Conservation (phyloP, 2,329 filamentous ascomycete genomes). For the Verticillium albo-atrum region DNA sequence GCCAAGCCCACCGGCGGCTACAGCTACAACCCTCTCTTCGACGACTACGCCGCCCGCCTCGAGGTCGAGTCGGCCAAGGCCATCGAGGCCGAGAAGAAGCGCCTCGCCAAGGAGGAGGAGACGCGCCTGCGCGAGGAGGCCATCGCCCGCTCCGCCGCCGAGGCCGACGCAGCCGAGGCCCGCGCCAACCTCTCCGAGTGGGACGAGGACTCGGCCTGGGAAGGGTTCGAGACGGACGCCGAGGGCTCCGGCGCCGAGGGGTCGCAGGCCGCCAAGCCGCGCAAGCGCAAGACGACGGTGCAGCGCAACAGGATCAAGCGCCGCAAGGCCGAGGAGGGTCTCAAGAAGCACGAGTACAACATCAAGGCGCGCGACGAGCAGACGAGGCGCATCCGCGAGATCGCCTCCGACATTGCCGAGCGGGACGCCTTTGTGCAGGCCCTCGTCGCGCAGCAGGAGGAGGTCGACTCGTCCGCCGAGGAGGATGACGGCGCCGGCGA, state of each 20-base stretch:
- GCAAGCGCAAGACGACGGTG: slow-evolving; percentile 77
- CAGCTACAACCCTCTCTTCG: slow-evolving; percentile 88
- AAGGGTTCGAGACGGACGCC: slow-evolving; percentile 78
- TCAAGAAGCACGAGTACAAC: slow-evolving; percentile 69
- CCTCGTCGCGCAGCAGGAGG: slow-evolving; percentile 25
- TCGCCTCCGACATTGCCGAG: slow-evolving; percentile 58
- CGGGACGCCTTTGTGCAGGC: slow-evolving; percentile 48
- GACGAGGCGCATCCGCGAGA: slow-evolving; percentile 64
- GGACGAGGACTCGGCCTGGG: slow-evolving; percentile 91
- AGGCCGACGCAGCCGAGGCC: slow-evolving; percentile 69
- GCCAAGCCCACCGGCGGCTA: slow-evolving; percentile 74
- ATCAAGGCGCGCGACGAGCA: slow-evolving; percentile 72
- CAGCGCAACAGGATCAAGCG: slow-evolving; percentile 87
- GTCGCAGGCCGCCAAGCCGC: slow-evolving; percentile 56
- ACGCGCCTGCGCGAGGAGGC: slow-evolving; percentile 66
- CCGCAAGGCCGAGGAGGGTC: slow-evolving; percentile 80
- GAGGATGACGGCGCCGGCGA: slow-evolving; percentile 56
- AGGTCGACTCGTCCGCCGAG: slow-evolving; percentile 34
- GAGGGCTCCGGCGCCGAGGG: slow-evolving; percentile 51
- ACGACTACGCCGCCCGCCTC: slow-evolving; percentile 77
- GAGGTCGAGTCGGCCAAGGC: slow-evolving; percentile 73
- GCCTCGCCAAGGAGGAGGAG: slow-evolving; percentile 61
- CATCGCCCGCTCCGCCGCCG: slow-evolving; percentile 63
- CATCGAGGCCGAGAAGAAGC: slow-evolving; percentile 71
- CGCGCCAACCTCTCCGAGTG: slow-evolving; percentile 63